phyloP scores from a whole-genome alignment of 352 stramenopile species.

The Phytopythium cucurbitacearum region DNA sequence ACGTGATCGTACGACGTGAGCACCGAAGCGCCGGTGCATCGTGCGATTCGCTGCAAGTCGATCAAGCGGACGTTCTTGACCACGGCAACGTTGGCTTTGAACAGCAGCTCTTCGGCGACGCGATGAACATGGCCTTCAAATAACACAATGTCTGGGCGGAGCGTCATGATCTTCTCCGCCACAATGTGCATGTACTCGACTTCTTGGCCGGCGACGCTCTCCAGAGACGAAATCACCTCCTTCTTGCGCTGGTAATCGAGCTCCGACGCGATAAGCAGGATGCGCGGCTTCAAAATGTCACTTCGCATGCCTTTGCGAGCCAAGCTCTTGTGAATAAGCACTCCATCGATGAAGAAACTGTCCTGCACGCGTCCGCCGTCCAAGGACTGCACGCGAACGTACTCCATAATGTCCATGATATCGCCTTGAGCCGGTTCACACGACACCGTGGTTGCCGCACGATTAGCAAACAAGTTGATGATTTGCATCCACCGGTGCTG shows the following conservation, averaged over 20 bases:
- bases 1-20: constrained; percentile 85
- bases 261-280: constrained; percentile 78
- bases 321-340: constrained; percentile 85
- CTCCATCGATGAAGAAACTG: constrained; percentile 86
- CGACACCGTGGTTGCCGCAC: constrained; percentile 55
- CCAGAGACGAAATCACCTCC: constrained; percentile 74
- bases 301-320: constrained; percentile 82
- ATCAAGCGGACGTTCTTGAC: constrained; percentile 82
- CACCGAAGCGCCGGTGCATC: constrained; percentile 68
- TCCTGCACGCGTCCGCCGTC: constrained; percentile 71
- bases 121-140: constrained; percentile 82
- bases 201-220: constrained; percentile 81
- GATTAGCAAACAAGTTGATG: constrained; percentile 65
- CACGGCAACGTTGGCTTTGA: constrained; percentile 72
- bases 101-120: constrained; percentile 78
- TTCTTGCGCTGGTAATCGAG: constrained; percentile 86
- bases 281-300: constrained; percentile 71
- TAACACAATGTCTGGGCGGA: constrained; percentile 82
- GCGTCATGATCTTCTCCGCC: constrained; percentile 84
- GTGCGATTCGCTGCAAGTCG: constrained; percentile 76
- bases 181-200: constrained; percentile 90
- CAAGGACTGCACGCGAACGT: constrained; percentile 78
- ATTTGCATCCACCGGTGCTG: constrained; percentile 84
- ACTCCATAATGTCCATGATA: constrained; percentile 82
- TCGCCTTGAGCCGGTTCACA: constrained; percentile 72